Conservation (phyloP, 1,284 basidiomycete species). For the Marasmius tenuissimus region DNA sequence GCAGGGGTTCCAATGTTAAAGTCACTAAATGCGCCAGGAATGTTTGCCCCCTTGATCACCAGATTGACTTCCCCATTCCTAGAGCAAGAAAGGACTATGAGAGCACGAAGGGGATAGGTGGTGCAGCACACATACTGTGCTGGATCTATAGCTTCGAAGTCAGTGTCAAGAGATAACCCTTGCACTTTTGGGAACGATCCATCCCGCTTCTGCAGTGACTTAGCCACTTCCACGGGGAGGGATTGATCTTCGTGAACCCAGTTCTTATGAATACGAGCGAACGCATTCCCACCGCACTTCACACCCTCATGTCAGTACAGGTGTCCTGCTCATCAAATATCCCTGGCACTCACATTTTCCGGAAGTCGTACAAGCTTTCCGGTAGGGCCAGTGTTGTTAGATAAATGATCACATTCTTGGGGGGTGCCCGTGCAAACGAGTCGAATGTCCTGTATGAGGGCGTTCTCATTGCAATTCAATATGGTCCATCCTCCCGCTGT, state of each 20-base stretch:
- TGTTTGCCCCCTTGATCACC: constrained; percentile 25
- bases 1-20: constrained; percentile 14
- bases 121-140: constrained; percentile 16
- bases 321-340: background rate
- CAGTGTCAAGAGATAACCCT: constrained; percentile 32
- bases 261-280: constrained; percentile 14
- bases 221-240: constrained; percentile 9
- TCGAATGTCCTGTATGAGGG: constrained; percentile 14
- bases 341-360: constrained; percentile 5
- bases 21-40: constrained; percentile 22
- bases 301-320: background rate
- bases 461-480: constrained; percentile 14
- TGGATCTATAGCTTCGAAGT: constrained; percentile 29
- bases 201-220: constrained; percentile 11
- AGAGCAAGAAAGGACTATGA: background rate
- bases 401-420: constrained; percentile 13
- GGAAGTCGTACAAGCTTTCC: constrained; percentile 20
- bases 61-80: constrained; percentile 27
- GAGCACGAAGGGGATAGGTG: background rate
- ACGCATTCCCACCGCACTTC: constrained; percentile 15
- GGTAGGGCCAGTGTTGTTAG: constrained; percentile 13
- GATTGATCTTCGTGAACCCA: constrained; percentile 16
- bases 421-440: constrained; percentile 17
- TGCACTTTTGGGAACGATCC: constrained; percentile 26
- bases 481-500: constrained; percentile 17